Evolutionary conservation across 257 asterid species (phyloP).

Genomic region (Misopates orontium): DNA sequence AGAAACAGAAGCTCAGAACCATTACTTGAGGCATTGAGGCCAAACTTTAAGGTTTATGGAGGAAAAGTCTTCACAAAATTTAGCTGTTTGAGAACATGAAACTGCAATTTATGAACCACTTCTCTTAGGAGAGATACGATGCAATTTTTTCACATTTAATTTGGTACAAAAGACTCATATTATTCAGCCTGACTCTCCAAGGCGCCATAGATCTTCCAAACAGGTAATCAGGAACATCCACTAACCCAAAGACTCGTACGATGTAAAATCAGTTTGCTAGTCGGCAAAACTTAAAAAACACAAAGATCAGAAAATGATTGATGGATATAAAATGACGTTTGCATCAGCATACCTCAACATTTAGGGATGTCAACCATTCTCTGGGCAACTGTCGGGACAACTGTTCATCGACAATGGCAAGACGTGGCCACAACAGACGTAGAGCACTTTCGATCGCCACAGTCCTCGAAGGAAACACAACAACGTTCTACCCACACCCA

Average conservation of each 20-base stretch:
- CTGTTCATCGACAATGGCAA: conserved; percentile 90
- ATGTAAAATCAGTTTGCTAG: neutral
- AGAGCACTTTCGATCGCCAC: conserved; percentile 89
- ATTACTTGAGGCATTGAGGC: neutral
- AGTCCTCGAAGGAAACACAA: conserved; percentile 84
- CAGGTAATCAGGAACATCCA: conserved; percentile 5
- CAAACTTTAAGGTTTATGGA: conserved; percentile 12
- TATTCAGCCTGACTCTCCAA: neutral
- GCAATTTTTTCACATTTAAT: conserved; percentile 1
- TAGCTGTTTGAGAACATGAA: neutral
- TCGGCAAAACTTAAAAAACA: conserved; percentile 14
- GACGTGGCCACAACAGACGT: conserved; percentile 81
- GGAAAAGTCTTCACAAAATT: neutral
- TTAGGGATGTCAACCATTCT: conserved; percentile 83
- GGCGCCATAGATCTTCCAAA: conserved; percentile 1
- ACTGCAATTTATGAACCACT: neutral
- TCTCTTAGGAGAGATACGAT: neutral
- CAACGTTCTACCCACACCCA: conserved; percentile 57
- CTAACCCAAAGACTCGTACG: neutral
- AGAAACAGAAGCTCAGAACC: neutral
- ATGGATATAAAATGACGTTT: conserved; percentile 20
- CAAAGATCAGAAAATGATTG: conserved; percentile 17
- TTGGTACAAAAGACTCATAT: neutral
- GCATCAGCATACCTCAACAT: conserved; percentile 54
- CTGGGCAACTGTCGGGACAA: conserved; percentile 73